Evolutionary conservation across 768 basidiomycete species (phyloP).

Genomic region (Trichaptum fuscoviolaceum): DNA sequence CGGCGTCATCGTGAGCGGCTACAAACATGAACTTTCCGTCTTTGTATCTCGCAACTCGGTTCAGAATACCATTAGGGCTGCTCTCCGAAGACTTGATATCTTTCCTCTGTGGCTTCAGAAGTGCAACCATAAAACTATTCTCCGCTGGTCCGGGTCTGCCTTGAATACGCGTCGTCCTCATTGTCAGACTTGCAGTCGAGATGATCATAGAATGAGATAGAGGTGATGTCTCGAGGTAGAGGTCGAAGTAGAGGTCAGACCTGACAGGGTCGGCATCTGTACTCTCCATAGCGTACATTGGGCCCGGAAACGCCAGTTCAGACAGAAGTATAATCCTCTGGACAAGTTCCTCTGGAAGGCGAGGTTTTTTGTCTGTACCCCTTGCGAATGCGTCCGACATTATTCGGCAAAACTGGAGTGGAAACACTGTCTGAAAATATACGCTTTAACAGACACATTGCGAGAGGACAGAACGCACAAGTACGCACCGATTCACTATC

Average conservation of each 20-base stretch:
- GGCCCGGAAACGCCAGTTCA: background rate
- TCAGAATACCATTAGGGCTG: background rate
- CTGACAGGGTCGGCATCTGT: background rate
- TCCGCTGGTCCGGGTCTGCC: background rate
- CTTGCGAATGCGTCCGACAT: background rate
- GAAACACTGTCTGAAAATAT: background rate
- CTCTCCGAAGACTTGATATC: background rate
- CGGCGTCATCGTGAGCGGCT: too few relatives aligned
- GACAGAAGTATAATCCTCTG: background rate
- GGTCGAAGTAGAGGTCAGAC: background rate
- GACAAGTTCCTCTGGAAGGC: background rate
- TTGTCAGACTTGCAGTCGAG: background rate
- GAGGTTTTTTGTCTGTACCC: background rate
- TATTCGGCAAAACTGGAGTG: background rate
- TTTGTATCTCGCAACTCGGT: background rate
- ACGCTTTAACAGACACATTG: background rate
- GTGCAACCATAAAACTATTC: background rate
- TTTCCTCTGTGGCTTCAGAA: background rate
- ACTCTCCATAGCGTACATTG: background rate
- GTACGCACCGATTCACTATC: background rate
- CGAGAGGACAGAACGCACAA: too few relatives aligned
- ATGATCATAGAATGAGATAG: background rate
- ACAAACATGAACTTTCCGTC: background rate
- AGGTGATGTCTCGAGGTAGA: background rate
- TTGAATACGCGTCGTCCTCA: background rate